Percentiles rank a stretch among this genome's conserved stretches.
These are phyloP conservation scores for Candida berthetii DNA, from an alignment of 805 yeast genomes.

Conservation along the genomic window DNA sequence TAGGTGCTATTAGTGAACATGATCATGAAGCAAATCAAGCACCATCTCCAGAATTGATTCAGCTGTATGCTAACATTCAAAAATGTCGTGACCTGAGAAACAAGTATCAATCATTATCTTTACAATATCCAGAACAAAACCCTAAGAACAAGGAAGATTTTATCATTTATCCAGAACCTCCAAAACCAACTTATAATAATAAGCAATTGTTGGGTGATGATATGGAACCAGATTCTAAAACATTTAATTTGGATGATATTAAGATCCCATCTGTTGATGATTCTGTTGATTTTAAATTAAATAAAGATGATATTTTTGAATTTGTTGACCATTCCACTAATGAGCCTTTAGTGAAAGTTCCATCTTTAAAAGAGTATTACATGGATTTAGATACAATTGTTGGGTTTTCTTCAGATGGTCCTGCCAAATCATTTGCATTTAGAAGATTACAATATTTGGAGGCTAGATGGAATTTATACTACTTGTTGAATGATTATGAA, in stretches of 20 bases:
- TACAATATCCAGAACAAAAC: conserved; percentile 70
- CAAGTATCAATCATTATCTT: conserved; percentile 64
- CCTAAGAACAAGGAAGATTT: conserved; percentile 77
- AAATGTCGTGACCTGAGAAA: conserved; percentile 68
- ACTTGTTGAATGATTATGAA: conserved; percentile 83
- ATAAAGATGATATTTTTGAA: conserved; percentile 67
- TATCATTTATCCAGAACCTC: conserved; percentile 90
- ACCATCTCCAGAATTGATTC: conserved; percentile 65
- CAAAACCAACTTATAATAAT: conserved; percentile 83
- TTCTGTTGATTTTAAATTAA: conserved; percentile 35
- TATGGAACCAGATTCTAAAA: conserved; percentile 32
- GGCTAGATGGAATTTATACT: conserved; percentile 94
- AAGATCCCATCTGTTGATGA: conserved; percentile 43
- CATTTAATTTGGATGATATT: conserved; percentile 36
- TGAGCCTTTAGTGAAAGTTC: conserved; percentile 47
- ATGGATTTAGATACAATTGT: conserved; percentile 71
- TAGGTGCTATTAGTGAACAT: conserved; percentile 39
- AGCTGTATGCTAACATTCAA: conserved; percentile 54
- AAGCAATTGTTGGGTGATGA: conserved; percentile 40
- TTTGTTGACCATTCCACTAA: conserved; percentile 35
- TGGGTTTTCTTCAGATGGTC: conserved; percentile 86
- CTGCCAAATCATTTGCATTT: conserved; percentile 93
- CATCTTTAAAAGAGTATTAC: conserved; percentile 83
- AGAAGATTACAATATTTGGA: conserved; percentile 89
- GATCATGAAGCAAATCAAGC: conserved; percentile 47